Conservation (phyloP, 345 rosid species). For the Pistacia atlantica region DNA sequence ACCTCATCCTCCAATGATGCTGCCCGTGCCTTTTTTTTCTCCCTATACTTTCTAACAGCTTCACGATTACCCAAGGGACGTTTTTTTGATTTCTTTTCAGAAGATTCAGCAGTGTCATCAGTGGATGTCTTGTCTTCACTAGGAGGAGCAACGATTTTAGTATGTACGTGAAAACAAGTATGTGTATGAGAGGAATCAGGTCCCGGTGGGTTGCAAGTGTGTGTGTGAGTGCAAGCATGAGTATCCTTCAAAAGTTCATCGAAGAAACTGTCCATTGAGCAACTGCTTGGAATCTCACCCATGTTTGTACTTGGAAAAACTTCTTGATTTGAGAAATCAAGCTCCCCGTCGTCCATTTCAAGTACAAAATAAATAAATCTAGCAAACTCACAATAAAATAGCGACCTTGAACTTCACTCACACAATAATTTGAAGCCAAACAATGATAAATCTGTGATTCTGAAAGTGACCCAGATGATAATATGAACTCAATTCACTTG, state of each 20-base stretch:
- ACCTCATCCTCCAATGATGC: slow-evolving; percentile 96
- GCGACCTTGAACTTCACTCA: neutral
- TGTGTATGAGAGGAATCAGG: slow-evolving; percentile 88
- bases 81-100: slow-evolving; percentile 62
- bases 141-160: slow-evolving; percentile 66
- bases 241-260: slow-evolving; percentile 66
- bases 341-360: slow-evolving; percentile 90
- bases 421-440: neutral
- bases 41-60: slow-evolving; percentile 95
- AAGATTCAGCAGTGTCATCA: slow-evolving; percentile 83
- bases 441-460: slow-evolving; percentile 20
- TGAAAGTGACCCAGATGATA: slow-evolving; percentile 21
- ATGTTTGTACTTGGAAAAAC: slow-evolving; percentile 53
- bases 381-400: neutral
- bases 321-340: slow-evolving; percentile 84
- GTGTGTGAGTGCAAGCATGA: slow-evolving; percentile 90
- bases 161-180: slow-evolving; percentile 91
- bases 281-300: slow-evolving; percentile 61
- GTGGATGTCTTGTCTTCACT: slow-evolving; percentile 64
- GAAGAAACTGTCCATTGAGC: slow-evolving; percentile 79
- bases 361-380: neutral
- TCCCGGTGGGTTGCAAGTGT: slow-evolving; percentile 93
- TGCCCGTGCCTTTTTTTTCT: slow-evolving; percentile 95
- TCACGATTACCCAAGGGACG: slow-evolving; percentile 81
- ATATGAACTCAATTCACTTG: slow-evolving; percentile 13